Base-by-base conservation (phyloP, 139 green algal species). In the Chlamydomonas sphaeroides region DNA sequence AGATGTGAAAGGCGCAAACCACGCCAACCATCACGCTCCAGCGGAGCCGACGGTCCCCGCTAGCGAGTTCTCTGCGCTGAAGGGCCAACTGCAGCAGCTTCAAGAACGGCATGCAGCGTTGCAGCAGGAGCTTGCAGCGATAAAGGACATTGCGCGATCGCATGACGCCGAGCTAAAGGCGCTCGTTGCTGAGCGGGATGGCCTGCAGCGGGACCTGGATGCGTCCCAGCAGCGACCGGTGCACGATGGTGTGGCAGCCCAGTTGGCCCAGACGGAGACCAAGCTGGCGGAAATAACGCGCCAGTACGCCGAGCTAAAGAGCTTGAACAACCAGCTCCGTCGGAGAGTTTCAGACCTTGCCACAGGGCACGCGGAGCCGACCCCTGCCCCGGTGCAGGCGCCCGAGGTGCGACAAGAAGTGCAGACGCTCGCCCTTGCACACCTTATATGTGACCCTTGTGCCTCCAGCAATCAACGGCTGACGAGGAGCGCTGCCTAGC, bases 281-380 rank as follows among this genome's bases (percentile, higher is more conserved):
- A 80, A 80, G 59, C 59, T 80, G 6, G 74, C 74, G 6, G 74
- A 80, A 41, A 59, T 80, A 59, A 59, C 70, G 28, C 63, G 36
- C 42, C 75, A 82, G 42, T 82, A 65, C 45, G 18, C 33, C 25
- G 61, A 82, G 75, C 42, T 82, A 8, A 82, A 82, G 45, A 82
- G 45, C 33, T 53, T 82, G 61, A 72, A 82, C 62, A 82, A 82
- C 21, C 75, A 82, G 32, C 75, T 82, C 26, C 61, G 75, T 23
- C 49, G 75, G 30, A 21, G 75, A 20, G 75, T 82, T n/a, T 82
- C 75, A 28, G 75, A 82, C 45, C 45, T 82, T 18, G 75, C 75
- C 2, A 82, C 75, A 1, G 75, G 75, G 41, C 75, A 82, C 32
- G 75, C 75, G 25, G 75, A 82, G 62, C 75, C 75, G 61, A 48